Percentiles rank a stretch among this genome's conserved stretches.
These are phyloP conservation scores for Botryotinia convoluta DNA, from an alignment of 2,329 filamentous ascomycete genomes.

Conservation along the genomic window DNA sequence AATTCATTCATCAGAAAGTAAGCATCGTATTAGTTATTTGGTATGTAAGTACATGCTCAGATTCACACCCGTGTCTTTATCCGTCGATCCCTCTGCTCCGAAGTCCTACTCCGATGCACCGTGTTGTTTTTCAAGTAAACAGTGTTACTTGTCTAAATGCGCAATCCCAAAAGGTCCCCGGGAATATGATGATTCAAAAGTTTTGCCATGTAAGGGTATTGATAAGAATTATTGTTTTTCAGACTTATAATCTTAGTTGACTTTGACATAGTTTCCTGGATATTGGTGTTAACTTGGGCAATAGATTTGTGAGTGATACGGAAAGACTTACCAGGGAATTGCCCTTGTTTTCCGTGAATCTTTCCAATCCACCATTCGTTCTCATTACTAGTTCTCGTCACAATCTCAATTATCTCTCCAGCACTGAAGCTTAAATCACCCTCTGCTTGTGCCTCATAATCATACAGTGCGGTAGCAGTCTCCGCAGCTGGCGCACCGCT, in stretches of 20 bases:
- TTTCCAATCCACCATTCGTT: constrained; percentile 98
- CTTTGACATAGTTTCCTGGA: constrained; percentile 51
- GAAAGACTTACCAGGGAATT: constrained; percentile 78
- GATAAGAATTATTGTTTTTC: background rate
- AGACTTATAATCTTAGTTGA: constrained; percentile 34
- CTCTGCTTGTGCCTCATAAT: constrained; percentile 93
- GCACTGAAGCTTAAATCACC: constrained; percentile 88
- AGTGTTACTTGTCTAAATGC: background rate
- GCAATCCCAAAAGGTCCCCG: background rate
- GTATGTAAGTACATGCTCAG: constrained; percentile 17
- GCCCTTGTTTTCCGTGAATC: constrained; percentile 74
- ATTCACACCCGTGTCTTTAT: background rate
- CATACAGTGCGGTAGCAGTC: constrained; percentile 87
- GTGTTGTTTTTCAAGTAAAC: background rate
- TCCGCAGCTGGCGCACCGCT: constrained; percentile 65
- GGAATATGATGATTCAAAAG: constrained; percentile 11
- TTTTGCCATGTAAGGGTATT: constrained; percentile 11
- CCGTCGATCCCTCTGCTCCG: background rate
- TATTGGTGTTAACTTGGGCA: constrained; percentile 23
- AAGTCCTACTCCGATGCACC: constrained; percentile 3
- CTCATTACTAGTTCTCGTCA: constrained; percentile 77
- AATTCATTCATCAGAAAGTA: constrained; percentile 5
- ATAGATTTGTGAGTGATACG: background rate
- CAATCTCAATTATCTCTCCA: constrained; percentile 87
- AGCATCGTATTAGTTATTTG: constrained; percentile 18